Evolutionary conservation across 345 rosid genomes (phyloP), one percentile per base, ranked within the genome.

Genomic region (Eucalyptus leucophloia): DNA sequence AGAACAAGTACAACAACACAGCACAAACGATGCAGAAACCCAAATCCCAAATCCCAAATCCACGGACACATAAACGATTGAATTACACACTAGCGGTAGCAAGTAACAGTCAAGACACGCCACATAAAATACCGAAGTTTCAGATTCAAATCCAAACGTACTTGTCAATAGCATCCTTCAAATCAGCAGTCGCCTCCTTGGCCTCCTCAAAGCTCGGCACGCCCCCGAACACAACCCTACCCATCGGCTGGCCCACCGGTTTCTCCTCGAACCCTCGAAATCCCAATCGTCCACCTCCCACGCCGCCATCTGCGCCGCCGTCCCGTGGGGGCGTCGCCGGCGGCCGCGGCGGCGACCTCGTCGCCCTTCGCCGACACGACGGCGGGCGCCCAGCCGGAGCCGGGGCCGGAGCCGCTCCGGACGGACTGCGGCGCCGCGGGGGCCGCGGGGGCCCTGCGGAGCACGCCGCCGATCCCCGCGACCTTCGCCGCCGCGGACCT

Each of bases 241-340:
- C 90, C 89, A 93, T 87, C 77, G 95, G 92, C 88, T 92, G 93
- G 2, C 58, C 42, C 80, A 30, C 14, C 26, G 24, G 45, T 69
- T 91, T 96, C 65, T 89, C 96, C 58, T 91, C 94, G 24, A 42
- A 44, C 88, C 42, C 15, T 92, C 93, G 3, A 95, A 91, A 65
- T 95, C 96, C 98, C 97, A 95, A 72, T 94, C 97, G 45, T 95
- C 95, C 34, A 90, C 49, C 87, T 92, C 96, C 96, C 94, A 92
- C 42, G 93, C 89, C 60, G 95, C 91, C 77, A 72, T 90, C 87
- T 92, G 95, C 69, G 83, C 88, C n/a, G 87, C 93, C 32, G 90
- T 53, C 58, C 58, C 92, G 4, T 56, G 88, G 18, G 62, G 17
- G 69, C 65, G 44, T 69, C 83, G 81, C 56, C 88, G 60, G 24